Base-by-base conservation (phyloP, 75 land plant species). In the Picea sitchensis region DNA sequence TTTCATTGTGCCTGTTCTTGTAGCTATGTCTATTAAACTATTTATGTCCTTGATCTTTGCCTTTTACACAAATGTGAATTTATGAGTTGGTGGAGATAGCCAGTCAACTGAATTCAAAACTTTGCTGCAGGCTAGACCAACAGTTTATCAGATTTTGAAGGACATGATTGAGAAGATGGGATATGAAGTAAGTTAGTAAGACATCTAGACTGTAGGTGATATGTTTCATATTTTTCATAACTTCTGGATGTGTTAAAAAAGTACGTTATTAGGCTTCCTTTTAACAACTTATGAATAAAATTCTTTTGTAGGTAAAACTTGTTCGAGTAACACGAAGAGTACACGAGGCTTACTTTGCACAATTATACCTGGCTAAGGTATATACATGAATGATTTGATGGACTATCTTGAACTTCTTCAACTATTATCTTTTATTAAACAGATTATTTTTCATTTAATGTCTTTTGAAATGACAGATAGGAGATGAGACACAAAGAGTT, bases 91-190 rank as follows among this genome's bases (percentile, higher is more conserved):
- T 23, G 14, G 56, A 26, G 23, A 61, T 58, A 51, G 56, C 11
- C 11, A 9, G 11, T 51, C 56, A 51, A 51, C 56, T 51, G 15
- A 36, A 32, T n/a, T 63, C 0, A 9, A 32, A 34, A 32, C 73
- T 59, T 51, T 34, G 61, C 75, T 84, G 41, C 89, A 94, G 96
- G 91, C 95, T 64, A 87, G 98, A 79, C 98, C 98, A 1, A 96
- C 98, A 23, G 65, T 96, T 31, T 96, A 96, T 85, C 91, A 94
- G 58, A 89, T 96, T 12, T 68, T 92, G 56, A 90, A 89, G 83
- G 91, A 94, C 72, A 92, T 96, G 97, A 80, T 92, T 84, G 96
- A 89, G 36, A 82, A 89, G 63, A 92, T 94, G 93, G 98, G 98
- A n/a, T 96, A 94, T 77, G 60, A 63, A 31, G 96, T 94, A 83